Evolutionary conservation across 345 rosid species (phyloP).

Genomic region (Linum tenue): DNA sequence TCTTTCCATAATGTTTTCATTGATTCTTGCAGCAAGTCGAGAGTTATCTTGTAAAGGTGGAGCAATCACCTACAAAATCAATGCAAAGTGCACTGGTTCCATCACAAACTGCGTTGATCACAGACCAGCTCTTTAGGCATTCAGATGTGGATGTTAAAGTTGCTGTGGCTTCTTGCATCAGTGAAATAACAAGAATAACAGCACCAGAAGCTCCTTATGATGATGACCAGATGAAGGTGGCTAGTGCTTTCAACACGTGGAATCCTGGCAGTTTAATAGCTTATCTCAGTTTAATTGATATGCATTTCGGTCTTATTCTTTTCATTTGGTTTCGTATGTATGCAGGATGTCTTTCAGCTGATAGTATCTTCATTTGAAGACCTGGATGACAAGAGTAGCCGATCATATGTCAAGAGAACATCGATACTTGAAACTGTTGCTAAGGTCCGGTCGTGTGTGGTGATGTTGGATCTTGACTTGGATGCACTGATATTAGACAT

Average conservation of each 20-base stretch:
- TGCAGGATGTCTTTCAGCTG: conserved; percentile 82
- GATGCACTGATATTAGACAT: conserved; percentile 71
- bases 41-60: conserved; percentile 53
- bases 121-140: conserved; percentile 54
- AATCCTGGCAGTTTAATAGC: neutral
- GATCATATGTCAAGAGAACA: conserved; percentile 59
- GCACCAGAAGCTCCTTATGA: conserved; percentile 97
- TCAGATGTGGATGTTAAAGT: conserved; percentile 72
- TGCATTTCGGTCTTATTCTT: conserved; percentile 1
- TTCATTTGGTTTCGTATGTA: conserved; percentile 11
- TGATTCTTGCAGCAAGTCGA: conserved; percentile 55
- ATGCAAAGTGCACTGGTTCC: conserved; percentile 72
- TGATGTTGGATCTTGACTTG: conserved; percentile 98
- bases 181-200: conserved; percentile 95
- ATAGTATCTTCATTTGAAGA: conserved; percentile 85
- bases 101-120: conserved; percentile 57
- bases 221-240: conserved; percentile 87
- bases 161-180: conserved; percentile 87
- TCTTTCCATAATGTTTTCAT: conserved; percentile 1
- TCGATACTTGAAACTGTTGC: conserved; percentile 96
- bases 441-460: conserved; percentile 86
- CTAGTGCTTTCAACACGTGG: neutral
- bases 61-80: conserved; percentile 65
- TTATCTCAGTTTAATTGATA: neutral
- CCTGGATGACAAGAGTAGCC: conserved; percentile 56